Evolutionary conservation across 192 early-diverging fungal species (phyloP).

Genomic region (Haplosporangium gracile): DNA sequence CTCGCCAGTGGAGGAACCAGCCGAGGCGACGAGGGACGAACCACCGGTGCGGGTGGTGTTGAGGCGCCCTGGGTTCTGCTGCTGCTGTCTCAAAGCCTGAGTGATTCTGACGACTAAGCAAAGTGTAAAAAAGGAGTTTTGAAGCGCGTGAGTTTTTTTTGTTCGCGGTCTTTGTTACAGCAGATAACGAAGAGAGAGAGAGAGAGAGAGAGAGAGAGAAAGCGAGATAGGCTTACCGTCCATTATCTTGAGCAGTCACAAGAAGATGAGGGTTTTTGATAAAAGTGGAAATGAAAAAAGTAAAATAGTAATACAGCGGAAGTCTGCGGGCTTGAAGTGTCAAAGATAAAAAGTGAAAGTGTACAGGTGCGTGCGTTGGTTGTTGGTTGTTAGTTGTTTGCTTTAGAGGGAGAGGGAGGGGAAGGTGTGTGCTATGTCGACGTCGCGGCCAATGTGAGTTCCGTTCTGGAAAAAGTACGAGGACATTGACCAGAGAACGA

Average conservation of each 20-base stretch:
- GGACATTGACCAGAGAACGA: conserved; percentile 38
- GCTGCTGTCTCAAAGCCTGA: conserved; percentile 47
- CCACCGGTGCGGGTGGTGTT: conserved; percentile 9
- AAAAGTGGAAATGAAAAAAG: neutral
- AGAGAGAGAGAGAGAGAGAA: no score
- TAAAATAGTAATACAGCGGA: neutral
- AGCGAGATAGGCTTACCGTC: neutral
- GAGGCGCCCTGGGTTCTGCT: conserved; percentile 29
- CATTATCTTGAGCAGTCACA: conserved; percentile 11
- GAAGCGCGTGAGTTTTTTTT: neutral
- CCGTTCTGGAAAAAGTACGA: conserved; percentile 61
- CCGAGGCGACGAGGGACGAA: neutral
- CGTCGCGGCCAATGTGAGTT: conserved; percentile 57
- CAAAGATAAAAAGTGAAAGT: neutral
- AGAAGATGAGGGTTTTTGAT: neutral
- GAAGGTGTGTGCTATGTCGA: conserved; percentile 30
- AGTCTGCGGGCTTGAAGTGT: neutral
- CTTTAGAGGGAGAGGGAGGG: neutral
- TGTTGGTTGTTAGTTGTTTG: neutral
- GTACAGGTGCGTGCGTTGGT: neutral
- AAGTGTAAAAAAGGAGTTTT: neutral
- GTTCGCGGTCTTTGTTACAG: neutral
- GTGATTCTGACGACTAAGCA: conserved; percentile 49
- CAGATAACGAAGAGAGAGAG: no score
- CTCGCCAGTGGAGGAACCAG: neutral